Evolutionary conservation across 2,329 filamentous ascomycete genomes (phyloP).

Genomic region (Paramyrothecium sp.): DNA sequence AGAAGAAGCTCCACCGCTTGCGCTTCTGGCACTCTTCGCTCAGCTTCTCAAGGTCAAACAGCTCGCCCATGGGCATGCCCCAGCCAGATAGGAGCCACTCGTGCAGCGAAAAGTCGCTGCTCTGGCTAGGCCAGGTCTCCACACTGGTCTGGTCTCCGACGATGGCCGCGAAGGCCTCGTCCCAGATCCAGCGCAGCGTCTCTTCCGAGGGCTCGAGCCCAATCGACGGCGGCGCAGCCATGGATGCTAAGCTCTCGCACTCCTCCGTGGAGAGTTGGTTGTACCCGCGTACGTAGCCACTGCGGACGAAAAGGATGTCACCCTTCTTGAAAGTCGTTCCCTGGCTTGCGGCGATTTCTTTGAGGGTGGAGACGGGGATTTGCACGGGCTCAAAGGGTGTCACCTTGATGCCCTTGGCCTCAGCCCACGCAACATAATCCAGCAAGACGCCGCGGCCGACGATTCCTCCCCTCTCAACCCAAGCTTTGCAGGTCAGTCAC

Average conservation of each 20-base stretch:
- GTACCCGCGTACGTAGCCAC: slow-evolving; percentile 18
- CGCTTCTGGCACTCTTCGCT: slow-evolving; percentile 51
- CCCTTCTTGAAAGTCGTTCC: slow-evolving; percentile 44
- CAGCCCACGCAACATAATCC: slow-evolving; percentile 46
- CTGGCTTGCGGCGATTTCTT: slow-evolving; percentile 34
- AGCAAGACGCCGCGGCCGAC: slow-evolving; percentile 49
- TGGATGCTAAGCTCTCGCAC: neutral
- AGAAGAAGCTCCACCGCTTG: slow-evolving; percentile 47
- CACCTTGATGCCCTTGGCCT: slow-evolving; percentile 29
- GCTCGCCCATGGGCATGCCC: slow-evolving; percentile 41
- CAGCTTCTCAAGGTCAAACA: slow-evolving; percentile 30
- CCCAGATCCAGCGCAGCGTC: slow-evolving; percentile 40
- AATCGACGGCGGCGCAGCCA: slow-evolving; percentile 11
- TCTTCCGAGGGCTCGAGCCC: slow-evolving; percentile 35
- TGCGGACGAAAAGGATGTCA: slow-evolving; percentile 47
- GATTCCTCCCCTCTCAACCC: slow-evolving; percentile 36
- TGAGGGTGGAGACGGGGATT: slow-evolving; percentile 25
- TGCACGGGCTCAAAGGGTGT: slow-evolving; percentile 37
- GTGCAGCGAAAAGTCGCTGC: slow-evolving; percentile 23
- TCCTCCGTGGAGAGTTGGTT: neutral
- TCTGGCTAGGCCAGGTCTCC: slow-evolving; percentile 32
- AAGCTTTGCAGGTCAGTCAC: neutral
- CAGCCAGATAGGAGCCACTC: slow-evolving; percentile 47
- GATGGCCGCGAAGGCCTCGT: slow-evolving; percentile 37
- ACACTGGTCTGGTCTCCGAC: slow-evolving; percentile 37